phyloP scores from a whole-genome alignment of 2,329 filamentous ascomycete species.

The Botrytis hyacinthi region DNA sequence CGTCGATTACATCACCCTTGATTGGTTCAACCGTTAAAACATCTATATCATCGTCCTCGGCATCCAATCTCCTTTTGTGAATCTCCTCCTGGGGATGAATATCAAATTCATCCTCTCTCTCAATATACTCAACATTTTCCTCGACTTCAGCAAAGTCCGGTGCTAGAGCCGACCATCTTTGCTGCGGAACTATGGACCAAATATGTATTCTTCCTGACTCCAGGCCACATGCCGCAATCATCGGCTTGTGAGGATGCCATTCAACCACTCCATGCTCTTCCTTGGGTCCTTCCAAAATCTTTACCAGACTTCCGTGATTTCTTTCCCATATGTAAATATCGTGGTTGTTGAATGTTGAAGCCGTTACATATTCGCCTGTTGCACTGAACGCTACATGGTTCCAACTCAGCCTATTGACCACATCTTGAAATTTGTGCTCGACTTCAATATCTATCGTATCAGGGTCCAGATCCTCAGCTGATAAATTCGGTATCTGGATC shows the following conservation, averaged over 20 bases:
- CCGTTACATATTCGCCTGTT: slow-evolving; percentile 92
- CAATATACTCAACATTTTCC: slow-evolving; percentile 95
- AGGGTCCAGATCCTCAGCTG: slow-evolving; percentile 67
- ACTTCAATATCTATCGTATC: slow-evolving; percentile 86
- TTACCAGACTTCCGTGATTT: slow-evolving; percentile 86
- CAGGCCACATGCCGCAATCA: slow-evolving; percentile 87
- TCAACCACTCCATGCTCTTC: slow-evolving; percentile 96
- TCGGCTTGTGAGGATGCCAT: slow-evolving; percentile 87
- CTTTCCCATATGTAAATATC: slow-evolving; percentile 99
- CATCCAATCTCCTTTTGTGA: slow-evolving; percentile 82
- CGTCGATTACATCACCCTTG: slow-evolving; percentile 57
- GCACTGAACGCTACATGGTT: slow-evolving; percentile 96
- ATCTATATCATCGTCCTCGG: slow-evolving; percentile 92
- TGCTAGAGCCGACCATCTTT: slow-evolving; percentile 94
- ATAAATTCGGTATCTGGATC: slow-evolving; percentile 79
- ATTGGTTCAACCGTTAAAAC: slow-evolving; percentile 74
- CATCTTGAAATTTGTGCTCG: slow-evolving; percentile 97
- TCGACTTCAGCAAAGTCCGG: slow-evolving; percentile 97
- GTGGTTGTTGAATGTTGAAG: slow-evolving; percentile 96
- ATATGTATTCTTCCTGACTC: slow-evolving; percentile 93
- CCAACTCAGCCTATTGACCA: slow-evolving; percentile 93
- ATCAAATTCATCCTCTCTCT: slow-evolving; percentile 96
- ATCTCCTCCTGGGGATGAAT: slow-evolving; percentile 95
- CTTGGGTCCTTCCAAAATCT: slow-evolving; percentile 94
- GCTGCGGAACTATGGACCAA: slow-evolving; percentile 92